phyloP scores from a whole-genome alignment of 1,284 basidiomycete genomes.

The Trichosporon sp. region DNA sequence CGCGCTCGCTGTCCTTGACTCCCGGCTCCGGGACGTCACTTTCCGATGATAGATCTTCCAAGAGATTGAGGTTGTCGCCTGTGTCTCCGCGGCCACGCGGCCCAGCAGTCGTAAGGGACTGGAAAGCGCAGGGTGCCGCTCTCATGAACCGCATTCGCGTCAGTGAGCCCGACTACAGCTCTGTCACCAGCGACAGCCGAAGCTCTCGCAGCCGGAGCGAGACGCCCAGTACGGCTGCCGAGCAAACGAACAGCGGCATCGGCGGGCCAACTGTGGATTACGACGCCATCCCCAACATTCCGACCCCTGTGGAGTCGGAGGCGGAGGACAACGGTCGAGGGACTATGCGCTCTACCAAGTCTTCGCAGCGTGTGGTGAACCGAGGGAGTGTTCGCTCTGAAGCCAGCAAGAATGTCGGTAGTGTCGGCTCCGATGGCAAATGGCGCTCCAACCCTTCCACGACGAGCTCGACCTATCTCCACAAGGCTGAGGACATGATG shows the following conservation, averaged over 20 bases:
- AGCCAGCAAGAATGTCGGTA: conserved; percentile 16
- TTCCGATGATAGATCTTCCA: conserved; percentile 33
- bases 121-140: conserved; percentile 38
- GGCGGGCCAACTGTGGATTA: conserved; percentile 31
- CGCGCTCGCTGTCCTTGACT: conserved; percentile 4
- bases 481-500: conserved; percentile 72
- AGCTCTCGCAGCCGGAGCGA: conserved; percentile 5
- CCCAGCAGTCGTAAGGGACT: conserved; percentile 23
- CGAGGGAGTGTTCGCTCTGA: neutral
- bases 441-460: conserved; percentile 44
- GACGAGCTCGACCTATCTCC: conserved; percentile 57
- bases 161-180: conserved; percentile 33
- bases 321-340: neutral
- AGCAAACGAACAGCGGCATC: neutral
- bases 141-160: conserved; percentile 45
- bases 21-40: conserved; percentile 16
- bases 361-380: neutral
- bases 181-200: conserved; percentile 31
- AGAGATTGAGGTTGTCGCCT: conserved; percentile 34
- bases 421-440: conserved; percentile 24
- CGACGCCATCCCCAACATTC: neutral
- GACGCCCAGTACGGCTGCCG: neutral
- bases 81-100: conserved; percentile 20
- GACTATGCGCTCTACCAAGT: neutral
- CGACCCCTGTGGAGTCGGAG: neutral